phyloP scores from a whole-genome alignment of 176 grass and related monocot genomes.

The Raddia distichophylla region DNA sequence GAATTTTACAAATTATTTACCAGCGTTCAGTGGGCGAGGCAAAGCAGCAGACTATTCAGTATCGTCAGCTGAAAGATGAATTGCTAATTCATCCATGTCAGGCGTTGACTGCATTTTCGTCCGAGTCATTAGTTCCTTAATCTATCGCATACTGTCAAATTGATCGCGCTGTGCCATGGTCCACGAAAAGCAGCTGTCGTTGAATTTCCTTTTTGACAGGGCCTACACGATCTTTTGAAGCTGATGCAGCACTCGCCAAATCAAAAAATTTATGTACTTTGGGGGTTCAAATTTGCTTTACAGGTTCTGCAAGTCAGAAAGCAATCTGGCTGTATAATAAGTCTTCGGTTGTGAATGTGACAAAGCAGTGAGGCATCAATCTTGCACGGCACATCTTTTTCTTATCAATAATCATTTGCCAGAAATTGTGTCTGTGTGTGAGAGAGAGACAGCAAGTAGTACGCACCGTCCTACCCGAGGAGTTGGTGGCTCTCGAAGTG shows the following conservation, averaged over 20 bases:
- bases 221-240: neutral
- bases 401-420: constrained; percentile 26
- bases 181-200: neutral
- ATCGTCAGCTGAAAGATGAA: neutral
- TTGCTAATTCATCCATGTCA: neutral
- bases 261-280: neutral
- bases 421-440: too few species aligned
- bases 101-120: neutral
- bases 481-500: neutral
- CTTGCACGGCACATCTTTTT: neutral
- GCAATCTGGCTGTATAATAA: neutral
- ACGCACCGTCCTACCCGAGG: neutral
- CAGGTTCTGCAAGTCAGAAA: constrained; percentile 29
- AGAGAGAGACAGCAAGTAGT: neutral
- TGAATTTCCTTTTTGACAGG: neutral
- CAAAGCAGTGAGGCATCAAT: constrained; percentile 28
- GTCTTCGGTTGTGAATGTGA: constrained; percentile 24
- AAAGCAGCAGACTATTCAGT: neutral
- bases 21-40: neutral
- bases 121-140: neutral
- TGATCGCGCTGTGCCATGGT: neutral
- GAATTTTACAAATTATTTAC: neutral
- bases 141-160: constrained; percentile 2
- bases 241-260: constrained; percentile 8
- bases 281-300: constrained; percentile 27